Evolutionary conservation across 225 moss, liverwort and hornwort species (phyloP), one percentile per base, ranked within the genome.

Genomic region (Neckera pumila): DNA sequence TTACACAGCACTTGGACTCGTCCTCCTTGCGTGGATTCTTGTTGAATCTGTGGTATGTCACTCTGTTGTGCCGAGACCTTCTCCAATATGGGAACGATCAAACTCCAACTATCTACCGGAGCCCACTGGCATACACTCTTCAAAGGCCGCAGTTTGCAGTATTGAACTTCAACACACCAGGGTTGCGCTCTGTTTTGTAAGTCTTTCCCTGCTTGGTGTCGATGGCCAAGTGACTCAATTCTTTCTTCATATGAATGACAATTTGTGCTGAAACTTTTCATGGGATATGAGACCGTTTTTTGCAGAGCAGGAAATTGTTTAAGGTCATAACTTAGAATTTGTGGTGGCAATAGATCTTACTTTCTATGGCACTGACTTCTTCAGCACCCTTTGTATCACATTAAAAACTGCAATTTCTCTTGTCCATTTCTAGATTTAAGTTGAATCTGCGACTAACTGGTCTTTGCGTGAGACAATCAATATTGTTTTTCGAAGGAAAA

Each of bases 161-260:
- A 89, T 98, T 79, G 96, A 95, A 91, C 93, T 99, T 62, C 89
- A 92, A 83, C 96, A 99, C 89, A 90, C 94, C 63, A 94, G 98
- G 86, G 96, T 99, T 86, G 97, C 96, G 53, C 93, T 99, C 65
- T 95, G 96, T 92, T 99, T 99, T 92, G 98, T 98, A 92, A 93
- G 98, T 92, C 57, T 62, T 90, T 66, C 53, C 69, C 76, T 87
- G 80, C 19, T 80, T 89, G 45, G 59, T 84, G 38, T 81, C 51
- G 79, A 83, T 31, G 82, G 40, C 33, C 71, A 85, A 21, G 78
- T 72, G 43, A 66, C 38, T 59, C 43, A n/a, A 36, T 77, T 66
- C 38, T 40, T 64, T 42, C 17, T 38, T 63, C 11, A 80, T 47
- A 56, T 74, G 38, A 86, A 26, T 57, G 81, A 58, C 71, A 84